Evolutionary conservation across 257 asterid species (phyloP).

Genomic region (Thymus mandschuricus): DNA sequence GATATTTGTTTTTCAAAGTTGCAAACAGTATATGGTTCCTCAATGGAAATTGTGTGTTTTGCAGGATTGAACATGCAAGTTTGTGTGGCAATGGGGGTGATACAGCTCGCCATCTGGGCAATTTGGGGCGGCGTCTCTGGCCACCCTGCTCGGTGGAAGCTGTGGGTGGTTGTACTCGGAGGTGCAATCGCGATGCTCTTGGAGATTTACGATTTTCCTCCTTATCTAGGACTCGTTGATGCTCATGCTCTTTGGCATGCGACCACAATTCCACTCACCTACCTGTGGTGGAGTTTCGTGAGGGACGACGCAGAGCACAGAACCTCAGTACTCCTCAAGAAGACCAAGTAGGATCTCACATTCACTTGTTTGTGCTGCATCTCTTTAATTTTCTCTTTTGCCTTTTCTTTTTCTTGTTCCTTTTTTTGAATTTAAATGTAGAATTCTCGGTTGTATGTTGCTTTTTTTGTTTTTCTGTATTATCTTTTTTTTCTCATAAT

Average conservation of each 20-base stretch:
- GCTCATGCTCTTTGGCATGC: slow-evolving; percentile 92
- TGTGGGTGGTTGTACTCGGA: slow-evolving; percentile 70
- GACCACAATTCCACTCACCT: slow-evolving; percentile 72
- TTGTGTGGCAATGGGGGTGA: slow-evolving; percentile 57
- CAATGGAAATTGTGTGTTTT: slow-evolving; percentile 5
- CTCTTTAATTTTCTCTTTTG: neutral
- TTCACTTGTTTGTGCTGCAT: slow-evolving; percentile 20
- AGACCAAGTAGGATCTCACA: slow-evolving; percentile 46
- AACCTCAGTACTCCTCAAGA: slow-evolving; percentile 63
- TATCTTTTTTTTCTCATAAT: slow-evolving; percentile 44
- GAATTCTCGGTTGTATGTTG: slow-evolving; percentile 23
- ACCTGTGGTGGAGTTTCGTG: slow-evolving; percentile 82
- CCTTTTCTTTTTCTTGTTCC: slow-evolving; percentile 1
- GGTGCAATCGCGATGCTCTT: slow-evolving; percentile 64
- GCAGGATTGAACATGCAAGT: slow-evolving; percentile 81
- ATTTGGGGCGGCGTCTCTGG: slow-evolving; percentile 67
- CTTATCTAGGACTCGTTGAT: slow-evolving; percentile 65
- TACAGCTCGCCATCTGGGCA: slow-evolving; percentile 66
- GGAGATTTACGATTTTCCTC: slow-evolving; percentile 86
- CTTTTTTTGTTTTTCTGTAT: neutral
- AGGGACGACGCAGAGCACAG: slow-evolving; percentile 75
- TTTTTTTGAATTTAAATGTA: slow-evolving; percentile 5
- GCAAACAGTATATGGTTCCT: neutral
- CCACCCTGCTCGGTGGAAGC: slow-evolving; percentile 77
- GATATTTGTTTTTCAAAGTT: neutral